Evolutionary conservation across 768 basidiomycete species (phyloP).

Genomic region (Suillus sp.): DNA sequence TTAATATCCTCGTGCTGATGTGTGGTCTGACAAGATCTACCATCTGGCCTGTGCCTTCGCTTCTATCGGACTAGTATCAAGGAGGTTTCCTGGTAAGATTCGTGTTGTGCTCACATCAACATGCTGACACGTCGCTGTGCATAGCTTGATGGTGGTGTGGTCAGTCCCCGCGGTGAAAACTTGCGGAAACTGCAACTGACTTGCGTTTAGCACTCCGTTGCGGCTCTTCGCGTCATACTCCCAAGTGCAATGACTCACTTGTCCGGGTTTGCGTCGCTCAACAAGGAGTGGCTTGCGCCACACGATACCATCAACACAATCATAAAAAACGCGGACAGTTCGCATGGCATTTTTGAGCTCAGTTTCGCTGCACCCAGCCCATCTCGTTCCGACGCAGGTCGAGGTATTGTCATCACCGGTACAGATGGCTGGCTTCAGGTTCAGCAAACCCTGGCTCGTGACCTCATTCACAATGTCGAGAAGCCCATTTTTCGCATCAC

Average conservation of each 20-base stretch:
- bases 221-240: slow-evolving; percentile 62
- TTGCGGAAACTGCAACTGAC: neutral
- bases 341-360: slow-evolving; percentile 63
- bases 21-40: slow-evolving; percentile 8
- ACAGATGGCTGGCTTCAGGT: slow-evolving; percentile 61
- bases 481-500: slow-evolving; percentile 38
- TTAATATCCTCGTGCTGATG: slow-evolving; percentile 17
- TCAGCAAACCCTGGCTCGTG: slow-evolving; percentile 32
- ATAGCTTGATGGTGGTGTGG: slow-evolving; percentile 80
- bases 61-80: slow-evolving; percentile 53
- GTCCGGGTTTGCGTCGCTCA: slow-evolving; percentile 66
- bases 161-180: slow-evolving; percentile 36
- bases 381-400: slow-evolving; percentile 34
- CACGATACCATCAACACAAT: slow-evolving; percentile 76
- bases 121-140: slow-evolving; percentile 9
- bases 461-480: slow-evolving; percentile 27
- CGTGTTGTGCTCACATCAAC: slow-evolving; percentile 6
- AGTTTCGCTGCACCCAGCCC: slow-evolving; percentile 60
- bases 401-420: slow-evolving; percentile 52
- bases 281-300: slow-evolving; percentile 71
- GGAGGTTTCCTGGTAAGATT: slow-evolving; percentile 77
- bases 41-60: neutral
- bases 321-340: slow-evolving; percentile 46
- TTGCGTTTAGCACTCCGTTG: slow-evolving; percentile 58
- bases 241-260: slow-evolving; percentile 53